Evolutionary conservation across 129 eudicot species (phyloP), one percentile per base, ranked within the genome.

Genomic region (Tagetes patula): DNA sequence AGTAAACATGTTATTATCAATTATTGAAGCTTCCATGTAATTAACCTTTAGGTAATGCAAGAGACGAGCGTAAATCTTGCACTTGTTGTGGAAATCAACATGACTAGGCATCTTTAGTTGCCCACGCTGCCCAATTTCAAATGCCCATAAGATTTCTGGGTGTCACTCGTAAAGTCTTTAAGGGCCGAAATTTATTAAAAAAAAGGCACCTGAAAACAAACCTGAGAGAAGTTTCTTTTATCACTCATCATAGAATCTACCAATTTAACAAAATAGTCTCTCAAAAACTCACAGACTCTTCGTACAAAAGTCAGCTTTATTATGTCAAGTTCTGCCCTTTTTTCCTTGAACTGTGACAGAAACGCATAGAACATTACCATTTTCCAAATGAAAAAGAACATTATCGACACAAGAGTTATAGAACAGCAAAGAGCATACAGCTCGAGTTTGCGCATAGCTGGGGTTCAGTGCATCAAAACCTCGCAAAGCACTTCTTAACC

Each of bases 101-200:
- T 92, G 98, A 74, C 87, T 89, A 68, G 98, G 98, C 78, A 84
- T 83, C 85, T 87, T 92, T 81, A 92, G 76, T 74, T 91, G 97
- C 55, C 96, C 98, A 65, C 91, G 86, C 96, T 92, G 91, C 77
- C 69, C 67, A 69, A 79, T 46, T 55, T 69, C 71, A 83, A 60
- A 55, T 46, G 69, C 45, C 63, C 45, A 52, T 42, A 72, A 62
- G 65, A 59, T 59, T 59, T 59, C 27, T 59, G 39, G 65, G 14
- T 59, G 65, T 20, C 65, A 59, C 4, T 32, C 41, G 11, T 34
- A 59, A 32, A 59, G 65, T 59, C 65, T 59, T 59, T 59, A 34
- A 32, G 41, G 20, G 78, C 32, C 38, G 32, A 69, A 34, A 55
- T 34, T 76, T 43, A 55, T 34, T 76, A 6, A 10, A 43, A 62